Base-by-base conservation (phyloP, 345 rosid genomes). In the Nephelium lappaceum region DNA sequence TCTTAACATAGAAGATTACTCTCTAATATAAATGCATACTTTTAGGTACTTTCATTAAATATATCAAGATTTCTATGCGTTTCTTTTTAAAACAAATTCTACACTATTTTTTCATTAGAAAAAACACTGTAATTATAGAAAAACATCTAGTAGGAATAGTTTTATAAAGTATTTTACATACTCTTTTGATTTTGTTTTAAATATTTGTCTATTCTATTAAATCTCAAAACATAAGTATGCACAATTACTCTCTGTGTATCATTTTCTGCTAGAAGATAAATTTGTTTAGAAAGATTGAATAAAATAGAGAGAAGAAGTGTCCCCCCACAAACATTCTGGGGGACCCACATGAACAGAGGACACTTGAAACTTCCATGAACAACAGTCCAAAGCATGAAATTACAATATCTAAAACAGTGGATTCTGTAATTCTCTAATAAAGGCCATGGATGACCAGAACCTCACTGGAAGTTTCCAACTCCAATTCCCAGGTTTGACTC, bases 291-390 rank as follows among this genome's bases (percentile, higher is more conserved):
- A 7, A 38, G 15, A 73, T 49, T 73, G 53, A 58, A 73, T 58
- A 62, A 41, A 73, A 80, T 71, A 76, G 19, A 80, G 6, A 60
- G 23, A 1, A 7, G 18, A 58, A 47, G 38, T 65, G 78, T 78
- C 81, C 79, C 72, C 12, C 80, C 83, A 66, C 80, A 62, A 51
- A 80, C 83, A 85, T 85, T 85, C 85, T 39, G 55, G 0, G 12
- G 43, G 84, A 58, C 21, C 83, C 88, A 84, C 80, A 81, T 2
- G 39, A 11, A 21, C 80, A 51, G 79, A 43, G 71, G 71, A 58
- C 79, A 24, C 65, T 62, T 63, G 79, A 69, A 72, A 75, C 80
- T 67, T 83, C 73, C 78, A 73, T 31, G 39, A 49, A 25, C 74
- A 75, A 68, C 73, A 36, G 79, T 80, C 74, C 76, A 69, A 67